These are phyloP conservation scores for Hortiboletus campestris DNA, from an alignment of 768 basidiomycete species.

Conservation along the genomic window DNA sequence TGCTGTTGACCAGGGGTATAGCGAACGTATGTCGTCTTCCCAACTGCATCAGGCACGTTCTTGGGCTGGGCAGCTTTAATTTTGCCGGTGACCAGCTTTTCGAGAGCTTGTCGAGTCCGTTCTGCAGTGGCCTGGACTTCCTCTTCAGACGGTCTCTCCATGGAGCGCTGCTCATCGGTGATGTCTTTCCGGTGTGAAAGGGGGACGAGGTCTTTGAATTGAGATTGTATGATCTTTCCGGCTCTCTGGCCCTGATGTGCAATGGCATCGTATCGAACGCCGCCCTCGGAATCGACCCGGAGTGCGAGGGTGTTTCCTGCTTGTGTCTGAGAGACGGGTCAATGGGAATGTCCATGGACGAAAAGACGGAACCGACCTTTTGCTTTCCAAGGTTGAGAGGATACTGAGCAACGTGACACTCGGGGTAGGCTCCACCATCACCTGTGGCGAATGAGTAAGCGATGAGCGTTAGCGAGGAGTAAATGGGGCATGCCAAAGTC, in stretches of 20 bases:
- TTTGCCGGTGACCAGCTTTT: conserved; percentile 91
- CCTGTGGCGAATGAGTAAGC: conserved; percentile 38
- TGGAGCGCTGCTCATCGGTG: conserved; percentile 61
- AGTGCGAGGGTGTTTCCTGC: conserved; percentile 94
- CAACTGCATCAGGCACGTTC: conserved; percentile 82
- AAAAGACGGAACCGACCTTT: conserved; percentile 56
- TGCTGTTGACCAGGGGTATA: conserved; percentile 95
- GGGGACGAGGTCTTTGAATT: conserved; percentile 97
- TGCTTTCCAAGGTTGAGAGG: conserved; percentile 94
- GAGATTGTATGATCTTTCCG: conserved; percentile 86
- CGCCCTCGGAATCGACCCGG: conserved; percentile 95
- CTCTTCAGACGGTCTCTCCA: conserved; percentile 95
- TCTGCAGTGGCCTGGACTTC: conserved; percentile 91
- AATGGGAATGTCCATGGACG: not conserved
- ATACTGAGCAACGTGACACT: conserved; percentile 97
- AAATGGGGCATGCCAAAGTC: conserved; percentile 69
- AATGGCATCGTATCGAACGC: conserved; percentile 95
- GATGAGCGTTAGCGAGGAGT: not conserved
- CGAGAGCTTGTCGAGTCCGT: conserved; percentile 85
- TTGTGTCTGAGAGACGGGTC: conserved; percentile 55
- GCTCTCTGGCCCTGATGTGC: conserved; percentile 91
- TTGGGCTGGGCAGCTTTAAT: conserved; percentile 99
- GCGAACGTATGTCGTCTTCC: conserved; percentile 86
- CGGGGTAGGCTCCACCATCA: conserved; percentile 86
- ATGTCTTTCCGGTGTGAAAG: conserved; percentile 87